Evolutionary conservation across 805 yeast species (phyloP).

Genomic region (Saccharomycopsis sp.): DNA sequence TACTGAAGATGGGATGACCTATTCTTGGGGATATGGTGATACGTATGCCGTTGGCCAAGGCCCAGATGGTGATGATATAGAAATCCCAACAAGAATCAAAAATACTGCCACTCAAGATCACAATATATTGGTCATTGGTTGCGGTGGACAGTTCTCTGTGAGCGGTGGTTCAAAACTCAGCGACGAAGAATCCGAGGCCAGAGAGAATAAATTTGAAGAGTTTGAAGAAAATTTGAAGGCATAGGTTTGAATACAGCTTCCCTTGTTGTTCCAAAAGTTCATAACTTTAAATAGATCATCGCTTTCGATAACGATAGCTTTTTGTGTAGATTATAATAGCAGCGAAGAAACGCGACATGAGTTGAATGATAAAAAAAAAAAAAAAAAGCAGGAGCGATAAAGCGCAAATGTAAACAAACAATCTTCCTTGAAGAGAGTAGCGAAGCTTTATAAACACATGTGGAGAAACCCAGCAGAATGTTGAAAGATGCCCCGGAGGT

Average conservation of each 20-base stretch:
- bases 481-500: background rate
- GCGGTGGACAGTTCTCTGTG: slow-evolving; percentile 94
- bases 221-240: too few relatives aligned
- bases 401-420: background rate
- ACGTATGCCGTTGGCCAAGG: slow-evolving; percentile 96
- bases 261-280: too few relatives aligned
- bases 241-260: too few relatives aligned
- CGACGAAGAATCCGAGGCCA: slow-evolving; percentile 33
- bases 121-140: slow-evolving; percentile 65
- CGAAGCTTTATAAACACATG: too few relatives aligned
- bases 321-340: background rate
- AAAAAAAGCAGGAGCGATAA: background rate
- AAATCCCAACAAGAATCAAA: slow-evolving; percentile 76
- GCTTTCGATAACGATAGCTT: background rate
- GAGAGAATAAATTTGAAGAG: slow-evolving; percentile 45
- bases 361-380: background rate
- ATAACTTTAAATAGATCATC: too few relatives aligned
- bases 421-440: too few relatives aligned
- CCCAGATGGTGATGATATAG: slow-evolving; percentile 77
- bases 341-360: too few relatives aligned
- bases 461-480: too few relatives aligned
- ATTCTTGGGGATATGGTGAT: slow-evolving; percentile 97
- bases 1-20: slow-evolving; percentile 73
- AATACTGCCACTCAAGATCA: slow-evolving; percentile 89
- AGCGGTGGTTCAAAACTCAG: slow-evolving; percentile 60